Evolutionary conservation across 2,329 filamentous ascomycete genomes (phyloP).

Genomic region (Fusarium dimerum): DNA sequence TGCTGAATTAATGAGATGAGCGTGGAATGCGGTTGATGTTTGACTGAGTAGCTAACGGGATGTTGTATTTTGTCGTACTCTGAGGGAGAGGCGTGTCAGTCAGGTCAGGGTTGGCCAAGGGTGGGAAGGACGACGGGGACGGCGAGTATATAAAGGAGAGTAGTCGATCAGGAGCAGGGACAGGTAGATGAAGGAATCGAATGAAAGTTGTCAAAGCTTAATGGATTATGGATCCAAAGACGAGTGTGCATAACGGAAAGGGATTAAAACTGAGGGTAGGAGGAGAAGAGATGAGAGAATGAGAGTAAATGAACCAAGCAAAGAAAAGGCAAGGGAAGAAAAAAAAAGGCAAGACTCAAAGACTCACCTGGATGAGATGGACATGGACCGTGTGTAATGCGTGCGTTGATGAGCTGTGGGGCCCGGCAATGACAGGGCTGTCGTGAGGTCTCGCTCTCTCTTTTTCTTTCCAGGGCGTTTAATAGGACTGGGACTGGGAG

Average conservation of each 20-base stretch:
- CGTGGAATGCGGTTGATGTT: background rate
- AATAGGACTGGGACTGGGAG: background rate
- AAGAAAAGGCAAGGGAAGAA: no score
- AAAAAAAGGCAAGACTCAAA: background rate
- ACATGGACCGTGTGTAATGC: background rate
- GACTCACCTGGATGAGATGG: background rate
- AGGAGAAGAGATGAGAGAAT: background rate
- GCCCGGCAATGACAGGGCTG: background rate
- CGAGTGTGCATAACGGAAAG: background rate
- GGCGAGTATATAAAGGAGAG: background rate
- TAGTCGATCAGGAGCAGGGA: background rate
- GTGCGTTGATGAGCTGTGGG: background rate
- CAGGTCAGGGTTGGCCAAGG: background rate
- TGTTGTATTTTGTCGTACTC: background rate
- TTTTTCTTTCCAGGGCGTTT: background rate
- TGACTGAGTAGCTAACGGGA: background rate
- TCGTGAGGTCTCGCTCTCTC: background rate
- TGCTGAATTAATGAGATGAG: conserved; percentile 5
- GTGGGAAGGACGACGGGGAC: background rate
- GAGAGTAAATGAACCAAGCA: no score
- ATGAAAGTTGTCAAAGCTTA: conserved; percentile 1
- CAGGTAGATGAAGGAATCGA: background rate
- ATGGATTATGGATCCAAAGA: background rate
- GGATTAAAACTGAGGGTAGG: background rate
- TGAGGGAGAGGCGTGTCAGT: conserved; percentile 4